Base-by-base conservation (phyloP, 2,329 filamentous ascomycete species). In the Ophioceras dolichostomum region DNA sequence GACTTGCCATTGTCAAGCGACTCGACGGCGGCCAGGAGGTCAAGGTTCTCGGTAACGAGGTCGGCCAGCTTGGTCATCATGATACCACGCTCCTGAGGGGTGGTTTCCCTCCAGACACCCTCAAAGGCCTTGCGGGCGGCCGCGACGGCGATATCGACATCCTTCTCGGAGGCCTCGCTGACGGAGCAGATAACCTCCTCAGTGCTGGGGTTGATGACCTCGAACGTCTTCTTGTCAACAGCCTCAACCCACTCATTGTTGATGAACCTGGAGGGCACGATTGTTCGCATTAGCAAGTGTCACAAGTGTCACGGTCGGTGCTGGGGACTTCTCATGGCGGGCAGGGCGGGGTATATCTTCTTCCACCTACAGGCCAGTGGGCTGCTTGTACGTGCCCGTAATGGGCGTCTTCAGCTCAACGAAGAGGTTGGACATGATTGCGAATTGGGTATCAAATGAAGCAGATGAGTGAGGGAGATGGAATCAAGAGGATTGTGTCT, bases 1-100 rank as follows among this genome's bases (percentile, higher is more conserved):
- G 82, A 77, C 73, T 91, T 91, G 59, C 83, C 88, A 54, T 93
- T 86, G 68, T 93, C 87, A 39, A 94, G 71, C 29, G 85, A 79
- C 69, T 94, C 88, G 41, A 94, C 78, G 16, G 85, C 73, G 38
- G 84, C 82, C 45, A 95, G 71, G 33, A 79, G 66, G 28, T 91
- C 81, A 26, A 65, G 44, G 61, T 94, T 81, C 68, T 84, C 73
- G 68, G 93, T 83, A 46, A 79, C 69, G 32, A 94, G 67, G 29
- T 89, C 76, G 54, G 86, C 84, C 34, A 94, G 79, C 61, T 84
- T 89, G 47, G 68, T 61, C 45, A 95, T 65, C 45, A 78, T 61
- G 50, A 67, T 70, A 54, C 83, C 76, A 49, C 88, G 81, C 54
- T 78, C 61, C 50, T 79, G 69, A 38, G 88, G 84, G 14, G 80